These are phyloP conservation scores for Suillus weaverae DNA, from an alignment of 768 basidiomycete species.

Conservation along the genomic window DNA sequence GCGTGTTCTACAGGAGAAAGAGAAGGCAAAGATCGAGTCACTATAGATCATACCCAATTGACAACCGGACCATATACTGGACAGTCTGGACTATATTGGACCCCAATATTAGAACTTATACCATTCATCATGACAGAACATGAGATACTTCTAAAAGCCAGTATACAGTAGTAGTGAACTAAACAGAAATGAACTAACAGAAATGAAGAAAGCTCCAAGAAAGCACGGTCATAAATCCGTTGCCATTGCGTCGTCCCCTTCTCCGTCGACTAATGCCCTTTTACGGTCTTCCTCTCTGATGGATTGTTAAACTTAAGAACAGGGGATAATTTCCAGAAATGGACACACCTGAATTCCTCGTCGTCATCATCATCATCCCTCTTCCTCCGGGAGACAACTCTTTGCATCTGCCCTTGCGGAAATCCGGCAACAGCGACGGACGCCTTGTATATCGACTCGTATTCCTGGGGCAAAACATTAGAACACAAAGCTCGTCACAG, in stretches of 20 bases:
- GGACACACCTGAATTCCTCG: conserved; percentile 41
- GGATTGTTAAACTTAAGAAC: not conserved
- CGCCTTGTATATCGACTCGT: conserved; percentile 89
- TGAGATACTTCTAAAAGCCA: not conserved
- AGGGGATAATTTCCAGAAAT: not conserved
- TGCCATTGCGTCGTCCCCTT: conserved; percentile 35
- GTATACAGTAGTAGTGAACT: conserved; percentile 1
- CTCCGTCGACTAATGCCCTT: conserved; percentile 36
- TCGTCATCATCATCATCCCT: conserved; percentile 76
- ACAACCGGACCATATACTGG: not conserved
- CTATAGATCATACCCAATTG: conserved; percentile 44
- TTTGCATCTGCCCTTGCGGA: conserved; percentile 42
- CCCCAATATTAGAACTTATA: not conserved
- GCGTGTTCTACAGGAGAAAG: conserved; percentile 77
- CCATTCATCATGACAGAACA: not conserved
- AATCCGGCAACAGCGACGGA: conserved; percentile 64
- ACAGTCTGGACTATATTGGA: not conserved
- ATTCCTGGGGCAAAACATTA: conserved; percentile 58
- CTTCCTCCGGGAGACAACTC: conserved; percentile 58
- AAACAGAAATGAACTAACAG: not conserved
- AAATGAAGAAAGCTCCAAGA: not conserved
- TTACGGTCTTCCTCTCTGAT: conserved; percentile 46
- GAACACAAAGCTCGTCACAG: not conserved
- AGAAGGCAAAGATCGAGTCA: conserved; percentile 80
- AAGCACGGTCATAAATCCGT: conserved; percentile 23